These are phyloP conservation scores for Aspergillus eucalypticola DNA, from an alignment of 2,329 filamentous ascomycete species.

Conservation along the genomic window DNA sequence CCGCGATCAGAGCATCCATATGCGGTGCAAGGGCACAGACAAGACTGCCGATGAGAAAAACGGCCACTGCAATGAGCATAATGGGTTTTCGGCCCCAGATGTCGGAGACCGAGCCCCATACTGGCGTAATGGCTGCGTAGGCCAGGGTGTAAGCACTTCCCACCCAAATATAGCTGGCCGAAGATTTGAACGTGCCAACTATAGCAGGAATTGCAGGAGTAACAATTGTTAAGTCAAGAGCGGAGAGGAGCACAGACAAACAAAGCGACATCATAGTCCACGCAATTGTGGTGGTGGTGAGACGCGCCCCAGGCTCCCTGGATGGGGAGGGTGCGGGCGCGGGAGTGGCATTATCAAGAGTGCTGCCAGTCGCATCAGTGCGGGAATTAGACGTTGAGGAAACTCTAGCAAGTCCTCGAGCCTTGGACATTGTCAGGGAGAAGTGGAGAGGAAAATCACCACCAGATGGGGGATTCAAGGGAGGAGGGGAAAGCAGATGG, in stretches of 20 bases:
- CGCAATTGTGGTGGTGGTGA: not conserved
- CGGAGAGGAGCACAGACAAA: slow-evolving; percentile 12
- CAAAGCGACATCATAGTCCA: not conserved
- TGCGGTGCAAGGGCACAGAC: slow-evolving; percentile 48
- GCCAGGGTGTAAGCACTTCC: slow-evolving; percentile 54
- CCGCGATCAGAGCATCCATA: slow-evolving; percentile 55
- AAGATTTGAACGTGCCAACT: slow-evolving; percentile 52
- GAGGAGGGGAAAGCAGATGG: too few relatives aligned
- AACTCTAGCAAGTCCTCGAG: too few relatives aligned
- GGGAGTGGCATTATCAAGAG: too few relatives aligned
- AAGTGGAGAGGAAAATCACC: too few relatives aligned
- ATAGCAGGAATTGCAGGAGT: slow-evolving; percentile 60
- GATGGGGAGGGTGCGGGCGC: too few relatives aligned
- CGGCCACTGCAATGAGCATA: slow-evolving; percentile 36
- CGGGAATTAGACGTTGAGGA: too few relatives aligned
- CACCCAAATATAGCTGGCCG: slow-evolving; percentile 55
- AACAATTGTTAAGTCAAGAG: slow-evolving; percentile 50
- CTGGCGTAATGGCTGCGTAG: slow-evolving; percentile 41
- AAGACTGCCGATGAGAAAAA: slow-evolving; percentile 52
- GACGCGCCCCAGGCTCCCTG: too few relatives aligned
- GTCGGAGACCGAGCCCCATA: slow-evolving; percentile 47
- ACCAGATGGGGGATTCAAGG: too few relatives aligned
- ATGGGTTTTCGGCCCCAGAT: slow-evolving; percentile 60
- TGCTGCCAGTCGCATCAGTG: too few relatives aligned
- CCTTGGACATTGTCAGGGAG: too few relatives aligned